These are phyloP conservation scores for Rhodotorula sp. DNA, from an alignment of 1,284 basidiomycete genomes.

Conservation along the genomic window DNA sequence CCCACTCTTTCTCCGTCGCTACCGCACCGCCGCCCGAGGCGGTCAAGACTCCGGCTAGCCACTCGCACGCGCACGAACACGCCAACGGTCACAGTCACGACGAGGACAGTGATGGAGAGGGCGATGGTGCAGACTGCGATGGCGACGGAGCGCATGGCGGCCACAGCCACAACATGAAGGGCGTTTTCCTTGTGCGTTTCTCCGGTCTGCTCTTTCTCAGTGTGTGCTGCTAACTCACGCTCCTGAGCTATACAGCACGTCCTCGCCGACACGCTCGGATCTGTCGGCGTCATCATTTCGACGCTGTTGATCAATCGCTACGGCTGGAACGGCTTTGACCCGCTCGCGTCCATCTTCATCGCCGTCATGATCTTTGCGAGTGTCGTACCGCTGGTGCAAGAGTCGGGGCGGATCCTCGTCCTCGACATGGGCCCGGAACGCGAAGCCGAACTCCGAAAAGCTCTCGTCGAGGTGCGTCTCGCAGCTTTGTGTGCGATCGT, in stretches of 20 bases:
- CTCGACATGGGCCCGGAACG: slow-evolving; percentile 74
- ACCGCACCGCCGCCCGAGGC: too few relatives aligned
- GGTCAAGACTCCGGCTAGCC: not conserved
- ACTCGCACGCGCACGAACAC: slow-evolving; percentile 2
- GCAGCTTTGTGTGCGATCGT: not conserved
- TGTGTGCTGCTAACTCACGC: not conserved
- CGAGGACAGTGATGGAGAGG: slow-evolving; percentile 46
- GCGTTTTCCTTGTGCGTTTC: slow-evolving; percentile 81
- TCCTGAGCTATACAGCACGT: slow-evolving; percentile 48
- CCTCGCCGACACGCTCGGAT: slow-evolving; percentile 61
- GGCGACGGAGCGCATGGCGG: slow-evolving; percentile 52
- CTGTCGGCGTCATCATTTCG: slow-evolving; percentile 97
- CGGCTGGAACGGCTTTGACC: slow-evolving; percentile 99
- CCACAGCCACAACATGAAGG: slow-evolving; percentile 98
- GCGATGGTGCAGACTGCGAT: slow-evolving; percentile 54
- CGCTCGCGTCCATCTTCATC: slow-evolving; percentile 95
- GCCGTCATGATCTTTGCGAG: slow-evolving; percentile 91
- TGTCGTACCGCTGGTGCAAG: slow-evolving; percentile 90
- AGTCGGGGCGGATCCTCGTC: slow-evolving; percentile 82
- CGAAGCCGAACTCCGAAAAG: slow-evolving; percentile 65
- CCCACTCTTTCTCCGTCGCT: not conserved
- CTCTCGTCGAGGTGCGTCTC: slow-evolving; percentile 68
- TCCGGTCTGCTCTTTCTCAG: too few relatives aligned
- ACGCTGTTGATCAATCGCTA: slow-evolving; percentile 93
- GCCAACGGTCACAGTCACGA: slow-evolving; percentile 32